Evolutionary conservation across 768 basidiomycete species (phyloP), one percentile per base, ranked within the genome.

Genomic region (Serendipita sp.): DNA sequence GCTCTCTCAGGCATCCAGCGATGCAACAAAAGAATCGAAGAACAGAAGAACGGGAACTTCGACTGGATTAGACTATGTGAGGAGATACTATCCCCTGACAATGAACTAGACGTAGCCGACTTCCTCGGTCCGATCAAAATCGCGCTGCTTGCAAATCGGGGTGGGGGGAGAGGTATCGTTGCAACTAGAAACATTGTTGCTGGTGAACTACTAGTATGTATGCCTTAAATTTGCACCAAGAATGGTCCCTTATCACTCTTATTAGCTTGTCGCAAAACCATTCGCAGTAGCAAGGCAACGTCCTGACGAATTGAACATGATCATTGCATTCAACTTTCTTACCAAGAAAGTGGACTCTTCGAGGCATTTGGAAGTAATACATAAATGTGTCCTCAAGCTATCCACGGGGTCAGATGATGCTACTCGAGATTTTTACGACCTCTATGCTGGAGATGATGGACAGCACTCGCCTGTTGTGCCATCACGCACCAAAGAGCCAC

Each of bases 171-270:
- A 45, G 73, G 73, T 0, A 64, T 74, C 1, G 63, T 70, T 1
- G 67, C 71, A 0, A 69, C 67, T 1, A 53, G 63, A 10, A 69
- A 70, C 15, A 53, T 74, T 5, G 53, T 67, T 30, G 47, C 65
- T 13, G 73, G 73, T 4, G 71, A 73, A 24, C 66, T 74, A 0
- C 66, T 74, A 38, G 71, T 74, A 45, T 37, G 70, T 69, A 10
- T 51, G 24, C 8, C 4, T 18, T 24, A 24, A 18, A 0, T n/a
- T 4, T 45, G 53, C 0, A 32, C 24, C 2, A 16, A 32, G 28
- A 3, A 15, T 48, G 62, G 5, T 64, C 10, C 64, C 45, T 51
- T 41, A 38, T 53, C 28, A 5, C n/a, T 56, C 1, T 34, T 4
- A 15, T 15, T 30, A 65, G 64, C 34, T 73, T 35, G 71, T 72